Evolutionary conservation across 805 yeast species (phyloP).

Genomic region (Pichia membranifaciens): DNA sequence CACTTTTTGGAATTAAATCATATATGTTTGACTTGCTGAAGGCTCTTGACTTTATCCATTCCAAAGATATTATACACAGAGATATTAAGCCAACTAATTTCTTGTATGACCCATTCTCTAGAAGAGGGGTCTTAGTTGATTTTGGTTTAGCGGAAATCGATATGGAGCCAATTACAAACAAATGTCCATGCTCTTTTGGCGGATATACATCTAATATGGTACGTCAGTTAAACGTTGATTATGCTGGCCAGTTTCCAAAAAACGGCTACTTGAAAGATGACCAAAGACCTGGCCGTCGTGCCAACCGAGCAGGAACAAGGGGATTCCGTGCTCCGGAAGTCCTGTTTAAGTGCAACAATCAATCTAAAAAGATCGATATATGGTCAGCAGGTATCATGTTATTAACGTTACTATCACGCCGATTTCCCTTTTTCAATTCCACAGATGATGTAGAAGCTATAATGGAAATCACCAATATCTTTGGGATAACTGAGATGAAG

Average conservation of each 20-base stretch:
- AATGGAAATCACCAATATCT: slow-evolving; percentile 73
- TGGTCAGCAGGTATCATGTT: slow-evolving; percentile 94
- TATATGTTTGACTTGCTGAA: slow-evolving; percentile 76
- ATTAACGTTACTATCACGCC: slow-evolving; percentile 65
- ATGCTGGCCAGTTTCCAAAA: slow-evolving; percentile 22
- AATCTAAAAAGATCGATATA: slow-evolving; percentile 73
- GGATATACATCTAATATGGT: slow-evolving; percentile 23
- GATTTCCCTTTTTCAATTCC: slow-evolving; percentile 92
- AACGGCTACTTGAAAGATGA: slow-evolving; percentile 85
- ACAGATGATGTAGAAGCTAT: slow-evolving; percentile 90
- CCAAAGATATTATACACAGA: slow-evolving; percentile 78
- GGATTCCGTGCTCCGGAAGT: slow-evolving; percentile 96
- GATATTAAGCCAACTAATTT: slow-evolving; percentile 81
- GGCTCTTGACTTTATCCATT: slow-evolving; percentile 73
- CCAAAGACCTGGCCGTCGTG: slow-evolving; percentile 80
- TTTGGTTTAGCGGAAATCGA: slow-evolving; percentile 82
- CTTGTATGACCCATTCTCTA: slow-evolving; percentile 56
- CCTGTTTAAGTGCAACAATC: slow-evolving; percentile 77
- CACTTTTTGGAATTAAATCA: slow-evolving; percentile 69
- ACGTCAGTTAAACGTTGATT: slow-evolving; percentile 15
- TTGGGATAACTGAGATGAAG: slow-evolving; percentile 68
- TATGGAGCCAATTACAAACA: slow-evolving; percentile 26
- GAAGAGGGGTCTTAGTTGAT: slow-evolving; percentile 80
- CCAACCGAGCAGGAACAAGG: slow-evolving; percentile 94
- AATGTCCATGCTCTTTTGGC: slow-evolving; percentile 54